phyloP scores from a whole-genome alignment of 768 basidiomycete species.

The Kwoniella europaea region DNA sequence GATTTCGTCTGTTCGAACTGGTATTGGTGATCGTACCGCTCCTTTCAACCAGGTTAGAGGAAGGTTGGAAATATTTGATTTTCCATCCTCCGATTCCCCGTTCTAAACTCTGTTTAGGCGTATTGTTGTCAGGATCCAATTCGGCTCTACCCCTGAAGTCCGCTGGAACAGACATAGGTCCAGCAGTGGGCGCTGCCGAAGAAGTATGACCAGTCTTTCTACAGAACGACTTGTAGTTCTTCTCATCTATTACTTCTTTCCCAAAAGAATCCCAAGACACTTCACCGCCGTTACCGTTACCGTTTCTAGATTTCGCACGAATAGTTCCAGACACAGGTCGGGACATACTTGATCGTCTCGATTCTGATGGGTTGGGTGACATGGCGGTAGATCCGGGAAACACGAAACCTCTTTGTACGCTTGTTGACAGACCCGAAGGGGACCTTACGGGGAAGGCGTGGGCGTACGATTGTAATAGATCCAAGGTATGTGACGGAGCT shows the following conservation, averaged over 20 bases:
- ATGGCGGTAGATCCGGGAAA: constrained; percentile 32
- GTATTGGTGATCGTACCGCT: constrained; percentile 12
- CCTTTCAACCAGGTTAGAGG: constrained; percentile 15
- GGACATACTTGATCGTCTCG: constrained; percentile 18
- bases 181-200: neutral
- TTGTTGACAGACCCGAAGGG: constrained; percentile 27
- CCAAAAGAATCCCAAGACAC: constrained; percentile 50
- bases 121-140: constrained; percentile 19
- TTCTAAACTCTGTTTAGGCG: constrained; percentile 46
- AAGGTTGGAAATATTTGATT: constrained; percentile 33
- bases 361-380: constrained; percentile 16
- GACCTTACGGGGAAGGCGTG: constrained; percentile 43
- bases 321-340: constrained; percentile 43
- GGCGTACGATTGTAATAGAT: constrained; percentile 41
- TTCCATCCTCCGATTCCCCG: constrained; percentile 39
- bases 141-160: constrained; percentile 5
- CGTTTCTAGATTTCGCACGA: constrained; percentile 30
- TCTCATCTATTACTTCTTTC: constrained; percentile 26
- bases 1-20: neutral
- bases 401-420: constrained; percentile 35
- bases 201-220: neutral
- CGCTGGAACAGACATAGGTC: constrained; percentile 17
- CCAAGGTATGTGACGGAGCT: constrained; percentile 41
- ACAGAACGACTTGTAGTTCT: constrained; percentile 23
- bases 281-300: constrained; percentile 7